Base-by-base conservation (phyloP, 257 asterid species). In the Salvia splendens region DNA sequence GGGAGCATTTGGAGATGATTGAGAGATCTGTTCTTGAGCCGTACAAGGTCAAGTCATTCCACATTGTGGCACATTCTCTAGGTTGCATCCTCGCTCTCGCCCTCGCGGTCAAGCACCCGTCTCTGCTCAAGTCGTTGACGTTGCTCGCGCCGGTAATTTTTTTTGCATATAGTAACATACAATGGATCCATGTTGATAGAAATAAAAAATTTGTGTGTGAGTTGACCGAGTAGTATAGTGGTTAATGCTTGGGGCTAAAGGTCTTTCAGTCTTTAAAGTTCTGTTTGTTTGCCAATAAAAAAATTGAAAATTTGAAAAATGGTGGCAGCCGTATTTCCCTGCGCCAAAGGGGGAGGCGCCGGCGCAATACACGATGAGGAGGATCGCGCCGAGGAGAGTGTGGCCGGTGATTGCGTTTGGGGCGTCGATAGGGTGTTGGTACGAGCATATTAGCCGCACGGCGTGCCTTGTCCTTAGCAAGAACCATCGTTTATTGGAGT, bases 71-170 rank as follows among this genome's bases (percentile, higher is more conserved):
- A 0, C 99, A 94, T 75, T 94, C 99, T 1, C 69, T 94, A 9
- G 99, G 99, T 1, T 90, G 99, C 88, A 85, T 94, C 50, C 73
- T 94, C 73, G 99, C 99, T 5, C 83, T 94, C 3, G 99, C 97
- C 5, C 88, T 94, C 1, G 92, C 99, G 0, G 92, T 87, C 15
- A 91, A 88, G 56, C 80, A 88, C 55, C 88, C 82, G 0, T 81
- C 64, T 60, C 67, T 85, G 0, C 75, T 94, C 74, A 91, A 88
- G 80, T 94, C 99, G 6, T 71, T 94, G 24, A 94, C 97, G 0
- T 77, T 94, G 47, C 85, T 94, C 3, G 96, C 99, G 5, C 97
- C 99, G 5, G 99, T 94, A 66, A 74, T 86, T 2, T 32, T 33
- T 33, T 20, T 20, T 20, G 1, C 24, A 24, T 1, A 24, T 24